Base-by-base conservation (phyloP, 345 rosid species). In the Luvunga scandens region DNA sequence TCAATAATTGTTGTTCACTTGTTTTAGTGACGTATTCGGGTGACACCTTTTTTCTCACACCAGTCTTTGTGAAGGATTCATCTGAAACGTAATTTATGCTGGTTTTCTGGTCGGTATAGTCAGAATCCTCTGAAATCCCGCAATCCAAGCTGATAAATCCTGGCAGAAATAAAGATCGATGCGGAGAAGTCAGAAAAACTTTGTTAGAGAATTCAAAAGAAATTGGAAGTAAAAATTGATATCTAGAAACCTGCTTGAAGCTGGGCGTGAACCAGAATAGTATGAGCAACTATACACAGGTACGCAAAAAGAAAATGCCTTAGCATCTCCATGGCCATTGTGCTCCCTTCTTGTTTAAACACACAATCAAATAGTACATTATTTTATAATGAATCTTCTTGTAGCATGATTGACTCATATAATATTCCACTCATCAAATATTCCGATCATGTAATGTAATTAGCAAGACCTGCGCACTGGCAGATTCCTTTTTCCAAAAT, bases 71-170 rank as follows among this genome's bases (percentile, higher is more conserved):
- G 59, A 67, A 83, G 0, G 56, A 4, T 31, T 19, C 74, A 65
- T 83, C 77, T 5, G 86, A 77, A 31, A 22, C 10, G 66, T 73
- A 83, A 24, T 66, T 12, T 9, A 80, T 27, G 7, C 50, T 31
- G 3, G 73, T 80, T 18, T 4, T 72, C 7, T 28, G 0, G 25
- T 80, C 81, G 0, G 22, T 71, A 3, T 79, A 83, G 24, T 45
- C 22, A 2, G 27, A 31, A n/a, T 36, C 19, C n/a, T n/a, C 55
- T 2, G 24, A 5, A 31, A 48, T 38, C 7, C 83, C 86, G 27
- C 83, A 83, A 19, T 83, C 86, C 65, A 83, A 69, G 70, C 81
- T 78, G 27, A 22, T n/a, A 67, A 38, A 39, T 4, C 18, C 42
- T 31, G 42, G 9, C 38, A 18, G n/a, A 31, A 34, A 31, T 31